These are phyloP conservation scores for Parathielavia hyrcaniae DNA, from an alignment of 495 filamentous ascomycete species.

Conservation along the genomic window DNA sequence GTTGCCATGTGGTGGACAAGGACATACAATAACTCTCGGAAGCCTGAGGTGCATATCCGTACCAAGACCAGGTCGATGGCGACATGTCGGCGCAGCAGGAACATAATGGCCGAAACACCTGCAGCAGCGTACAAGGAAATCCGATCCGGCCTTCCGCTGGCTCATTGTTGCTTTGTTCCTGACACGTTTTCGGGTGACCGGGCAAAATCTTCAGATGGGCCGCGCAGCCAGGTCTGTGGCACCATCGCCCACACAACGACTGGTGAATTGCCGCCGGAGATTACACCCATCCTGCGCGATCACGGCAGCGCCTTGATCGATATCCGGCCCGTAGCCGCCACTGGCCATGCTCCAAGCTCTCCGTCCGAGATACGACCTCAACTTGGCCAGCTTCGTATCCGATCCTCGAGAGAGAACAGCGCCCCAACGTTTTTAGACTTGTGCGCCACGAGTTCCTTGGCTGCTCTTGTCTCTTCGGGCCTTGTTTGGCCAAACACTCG, in stretches of 20 bases:
- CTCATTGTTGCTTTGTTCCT: neutral
- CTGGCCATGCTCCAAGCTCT: neutral
- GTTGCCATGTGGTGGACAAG: too few species aligned
- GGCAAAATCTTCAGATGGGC: neutral
- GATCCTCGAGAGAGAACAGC: neutral
- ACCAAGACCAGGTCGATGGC: neutral
- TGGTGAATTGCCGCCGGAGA: neutral
- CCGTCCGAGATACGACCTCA: conserved; percentile 10
- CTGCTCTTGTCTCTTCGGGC: conserved; percentile 3
- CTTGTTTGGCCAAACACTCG: conserved; percentile 12
- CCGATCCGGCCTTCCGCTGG: too few species aligned
- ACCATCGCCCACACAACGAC: neutral
- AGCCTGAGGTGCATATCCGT: too few species aligned
- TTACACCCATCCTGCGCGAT: conserved; percentile 2
- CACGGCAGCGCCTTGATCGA: conserved; percentile 4
- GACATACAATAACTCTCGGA: too few species aligned
- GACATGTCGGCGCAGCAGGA: neutral
- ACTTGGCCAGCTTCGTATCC: neutral
- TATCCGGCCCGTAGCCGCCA: neutral
- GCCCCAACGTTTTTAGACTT: neutral
- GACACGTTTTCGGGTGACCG: neutral
- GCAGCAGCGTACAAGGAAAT: neutral
- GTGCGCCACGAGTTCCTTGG: neutral
- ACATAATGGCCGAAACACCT: neutral
- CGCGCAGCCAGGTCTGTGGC: neutral